phyloP scores from a whole-genome alignment of 2,329 filamentous ascomycete species.

The Ophiostoma ulmi region DNA sequence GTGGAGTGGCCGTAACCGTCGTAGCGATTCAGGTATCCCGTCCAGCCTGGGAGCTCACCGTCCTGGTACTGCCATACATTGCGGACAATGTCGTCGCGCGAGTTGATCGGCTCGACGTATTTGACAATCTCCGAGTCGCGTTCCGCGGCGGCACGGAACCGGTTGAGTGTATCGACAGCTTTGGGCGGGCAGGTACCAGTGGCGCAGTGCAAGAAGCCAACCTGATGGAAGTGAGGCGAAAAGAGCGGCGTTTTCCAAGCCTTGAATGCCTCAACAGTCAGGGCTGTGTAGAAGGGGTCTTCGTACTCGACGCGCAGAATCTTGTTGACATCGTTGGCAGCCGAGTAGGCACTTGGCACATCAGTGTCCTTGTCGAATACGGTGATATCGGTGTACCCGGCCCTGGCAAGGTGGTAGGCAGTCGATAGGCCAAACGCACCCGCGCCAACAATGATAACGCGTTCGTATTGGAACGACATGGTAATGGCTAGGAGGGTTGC shows the following conservation, averaged over 20 bases:
- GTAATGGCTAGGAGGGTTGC: neutral
- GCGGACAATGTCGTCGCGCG: conserved; percentile 38
- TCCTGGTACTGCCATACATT: conserved; percentile 44
- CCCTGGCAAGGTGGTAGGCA: conserved; percentile 41
- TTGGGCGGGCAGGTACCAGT: neutral
- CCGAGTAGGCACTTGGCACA: conserved; percentile 47
- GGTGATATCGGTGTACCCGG: conserved; percentile 44
- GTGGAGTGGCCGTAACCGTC: conserved; percentile 54
- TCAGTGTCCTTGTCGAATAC: conserved; percentile 41
- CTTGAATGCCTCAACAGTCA: conserved; percentile 38
- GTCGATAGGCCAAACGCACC: conserved; percentile 48
- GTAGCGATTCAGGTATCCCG: conserved; percentile 54
- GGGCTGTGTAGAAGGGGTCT: conserved; percentile 51
- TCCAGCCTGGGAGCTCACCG: conserved; percentile 48
- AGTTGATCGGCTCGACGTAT: conserved; percentile 31
- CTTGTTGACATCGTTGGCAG: conserved; percentile 57
- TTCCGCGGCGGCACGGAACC: neutral
- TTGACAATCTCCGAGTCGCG: neutral
- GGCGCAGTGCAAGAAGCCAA: conserved; percentile 16
- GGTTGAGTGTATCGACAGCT: neutral
- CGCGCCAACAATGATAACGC: conserved; percentile 18
- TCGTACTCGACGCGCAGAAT: conserved; percentile 57
- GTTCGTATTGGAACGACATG: neutral
- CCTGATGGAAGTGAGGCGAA: conserved; percentile 19
- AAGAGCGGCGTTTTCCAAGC: conserved; percentile 21